phyloP scores from a whole-genome alignment of 148 eudicot species.

The Cornus suecica region DNA sequence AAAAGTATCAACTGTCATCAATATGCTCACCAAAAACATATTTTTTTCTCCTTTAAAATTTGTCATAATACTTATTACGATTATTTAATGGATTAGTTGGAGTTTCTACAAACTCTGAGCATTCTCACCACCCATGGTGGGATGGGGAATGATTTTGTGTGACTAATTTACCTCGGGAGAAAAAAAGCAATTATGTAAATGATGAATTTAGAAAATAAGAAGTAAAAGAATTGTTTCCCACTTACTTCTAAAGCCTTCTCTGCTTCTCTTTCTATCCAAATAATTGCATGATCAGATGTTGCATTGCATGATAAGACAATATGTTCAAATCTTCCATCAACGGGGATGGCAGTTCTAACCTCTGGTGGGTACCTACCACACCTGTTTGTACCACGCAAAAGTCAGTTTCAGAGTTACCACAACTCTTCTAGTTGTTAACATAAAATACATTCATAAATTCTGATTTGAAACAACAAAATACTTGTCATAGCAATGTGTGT shows the following conservation, averaged over 20 bases:
- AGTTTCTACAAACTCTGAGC: neutral
- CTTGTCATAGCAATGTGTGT: no score
- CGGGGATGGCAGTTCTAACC: conserved; percentile 86
- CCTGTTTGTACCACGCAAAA: conserved; percentile 25
- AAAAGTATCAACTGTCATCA: neutral
- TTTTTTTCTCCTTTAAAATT: no score
- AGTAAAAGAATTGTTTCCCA: neutral
- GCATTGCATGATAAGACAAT: conserved; percentile 88
- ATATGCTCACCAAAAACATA: neutral
- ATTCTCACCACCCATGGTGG: neutral
- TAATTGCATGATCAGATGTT: conserved; percentile 84
- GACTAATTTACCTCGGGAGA: neutral
- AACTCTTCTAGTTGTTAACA: neutral
- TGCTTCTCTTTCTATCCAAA: conserved; percentile 85
- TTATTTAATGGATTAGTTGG: neutral
- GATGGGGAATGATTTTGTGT: neutral
- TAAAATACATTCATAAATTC: no score
- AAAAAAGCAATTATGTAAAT: neutral
- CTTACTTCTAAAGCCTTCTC: conserved; percentile 60
- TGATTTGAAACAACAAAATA: no score
- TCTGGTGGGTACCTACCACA: conserved; percentile 83
- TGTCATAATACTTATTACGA: neutral
- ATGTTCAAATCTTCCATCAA: conserved; percentile 93
- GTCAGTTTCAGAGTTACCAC: neutral
- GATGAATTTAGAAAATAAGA: neutral